Conservation (phyloP, 441 rosid species). For the Hura crepitans region DNA sequence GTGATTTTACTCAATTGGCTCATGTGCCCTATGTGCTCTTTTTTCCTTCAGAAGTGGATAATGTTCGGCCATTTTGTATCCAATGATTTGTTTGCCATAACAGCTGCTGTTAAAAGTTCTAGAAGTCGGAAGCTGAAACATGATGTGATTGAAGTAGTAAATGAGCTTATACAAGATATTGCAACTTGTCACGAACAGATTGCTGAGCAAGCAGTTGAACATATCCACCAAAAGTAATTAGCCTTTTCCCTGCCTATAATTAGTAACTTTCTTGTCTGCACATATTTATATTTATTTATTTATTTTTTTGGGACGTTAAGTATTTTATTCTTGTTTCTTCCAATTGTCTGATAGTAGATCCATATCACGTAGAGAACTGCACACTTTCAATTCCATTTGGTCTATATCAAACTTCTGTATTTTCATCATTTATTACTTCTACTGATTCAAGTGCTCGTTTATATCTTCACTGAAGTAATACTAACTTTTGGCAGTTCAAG, state of each 20-base stretch:
- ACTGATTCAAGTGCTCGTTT: constrained; percentile 21
- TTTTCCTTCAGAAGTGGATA: constrained; percentile 1
- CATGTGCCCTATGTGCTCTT: background rate
- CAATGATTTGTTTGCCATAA: constrained; percentile 27
- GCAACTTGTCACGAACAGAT: constrained; percentile 90
- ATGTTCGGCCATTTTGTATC: constrained; percentile 2
- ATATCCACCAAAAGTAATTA: constrained; percentile 93
- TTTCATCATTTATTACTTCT: background rate
- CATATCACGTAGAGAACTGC: background rate
- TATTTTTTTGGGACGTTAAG: background rate
- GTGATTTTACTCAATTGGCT: background rate
- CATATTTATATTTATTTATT: background rate
- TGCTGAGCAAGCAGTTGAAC: constrained; percentile 98
- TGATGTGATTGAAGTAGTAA: constrained; percentile 92
- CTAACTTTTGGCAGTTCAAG: constrained; percentile 94
- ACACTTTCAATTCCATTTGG: constrained; percentile 1
- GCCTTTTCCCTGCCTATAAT: constrained; percentile 14
- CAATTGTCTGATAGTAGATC: background rate
- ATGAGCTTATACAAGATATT: constrained; percentile 88
- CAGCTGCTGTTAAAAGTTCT: constrained; percentile 92
- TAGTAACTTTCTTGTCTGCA: constrained; percentile 1
- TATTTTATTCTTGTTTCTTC: constrained; percentile 1
- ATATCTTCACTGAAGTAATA: constrained; percentile 82
- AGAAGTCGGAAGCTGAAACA: constrained; percentile 87
- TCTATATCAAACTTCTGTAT: background rate